phyloP scores from a whole-genome alignment of 192 early-diverging fungal genomes.

The Gamsiella multidivaricata region DNA sequence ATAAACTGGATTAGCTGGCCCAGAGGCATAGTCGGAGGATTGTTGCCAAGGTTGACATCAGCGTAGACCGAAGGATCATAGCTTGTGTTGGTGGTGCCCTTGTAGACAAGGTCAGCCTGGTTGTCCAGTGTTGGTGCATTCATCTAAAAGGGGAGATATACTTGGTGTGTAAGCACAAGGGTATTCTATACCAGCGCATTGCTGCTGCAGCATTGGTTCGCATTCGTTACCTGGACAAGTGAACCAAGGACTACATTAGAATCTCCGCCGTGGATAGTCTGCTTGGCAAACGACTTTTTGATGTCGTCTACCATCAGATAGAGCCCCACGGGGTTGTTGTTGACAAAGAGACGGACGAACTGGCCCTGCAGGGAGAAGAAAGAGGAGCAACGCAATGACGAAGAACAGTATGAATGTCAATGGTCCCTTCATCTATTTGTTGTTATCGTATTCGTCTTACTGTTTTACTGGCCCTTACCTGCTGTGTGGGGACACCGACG shows the following conservation, averaged over 20 bases:
- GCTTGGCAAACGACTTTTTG: slow-evolving; percentile 54
- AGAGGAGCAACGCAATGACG: background rate
- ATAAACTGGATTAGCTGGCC: slow-evolving; percentile 43
- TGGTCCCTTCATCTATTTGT: too few relatives aligned
- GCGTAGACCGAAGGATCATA: slow-evolving; percentile 45
- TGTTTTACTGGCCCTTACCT: background rate
- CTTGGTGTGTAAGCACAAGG: too few relatives aligned
- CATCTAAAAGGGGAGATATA: slow-evolving; percentile 23
- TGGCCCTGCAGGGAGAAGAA: background rate
- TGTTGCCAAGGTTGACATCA: slow-evolving; percentile 24
- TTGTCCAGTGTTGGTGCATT: slow-evolving; percentile 32
- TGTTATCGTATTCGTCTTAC: too few relatives aligned
- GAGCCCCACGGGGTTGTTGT: slow-evolving; percentile 51
- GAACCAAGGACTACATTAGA: slow-evolving; percentile 6
- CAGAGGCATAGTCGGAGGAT: slow-evolving; percentile 15
- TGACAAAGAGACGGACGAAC: slow-evolving; percentile 49
- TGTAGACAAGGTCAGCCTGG: slow-evolving; percentile 44
- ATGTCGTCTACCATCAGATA: slow-evolving; percentile 59
- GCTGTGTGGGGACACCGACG: slow-evolving; percentile 44
- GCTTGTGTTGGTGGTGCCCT: slow-evolving; percentile 9
- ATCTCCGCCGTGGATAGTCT: slow-evolving; percentile 44
- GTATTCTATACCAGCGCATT: too few relatives aligned
- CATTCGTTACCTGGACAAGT: slow-evolving; percentile 29
- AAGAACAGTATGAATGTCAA: background rate
- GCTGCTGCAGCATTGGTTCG: background rate